Conservation (phyloP, 2,329 filamentous ascomycete species). For the Neospermospora avenae region DNA sequence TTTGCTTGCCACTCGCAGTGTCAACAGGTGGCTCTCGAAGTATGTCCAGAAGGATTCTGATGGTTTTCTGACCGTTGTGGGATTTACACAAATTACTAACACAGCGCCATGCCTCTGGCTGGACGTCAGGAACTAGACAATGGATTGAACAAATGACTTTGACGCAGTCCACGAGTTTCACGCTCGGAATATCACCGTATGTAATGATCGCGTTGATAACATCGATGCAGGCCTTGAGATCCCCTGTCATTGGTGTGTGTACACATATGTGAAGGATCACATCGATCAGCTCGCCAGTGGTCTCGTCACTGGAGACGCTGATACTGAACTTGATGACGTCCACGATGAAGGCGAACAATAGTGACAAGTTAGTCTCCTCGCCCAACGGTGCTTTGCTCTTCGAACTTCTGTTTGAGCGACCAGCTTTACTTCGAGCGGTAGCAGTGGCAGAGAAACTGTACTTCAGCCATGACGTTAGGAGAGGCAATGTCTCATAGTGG, state of each 20-base stretch:
- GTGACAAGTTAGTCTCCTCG: constrained; percentile 60
- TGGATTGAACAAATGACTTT: constrained; percentile 71
- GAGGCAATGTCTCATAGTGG: constrained; percentile 62
- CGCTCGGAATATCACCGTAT: constrained; percentile 64
- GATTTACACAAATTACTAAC: constrained; percentile 69
- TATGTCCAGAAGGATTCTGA: constrained; percentile 62
- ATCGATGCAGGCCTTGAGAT: constrained; percentile 64
- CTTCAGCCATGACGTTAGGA: constrained; percentile 59
- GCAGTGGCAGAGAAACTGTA: constrained; percentile 53
- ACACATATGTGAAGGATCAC: constrained; percentile 64
- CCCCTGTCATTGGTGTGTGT: constrained; percentile 60
- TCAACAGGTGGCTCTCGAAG: constrained; percentile 48
- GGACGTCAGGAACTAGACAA: constrained; percentile 57
- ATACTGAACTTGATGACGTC: constrained; percentile 75
- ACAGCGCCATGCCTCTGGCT: constrained; percentile 66
- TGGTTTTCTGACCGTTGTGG: constrained; percentile 67
- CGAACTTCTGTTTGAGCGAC: constrained; percentile 39
- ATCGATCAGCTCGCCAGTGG: constrained; percentile 59
- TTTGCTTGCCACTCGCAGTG: constrained; percentile 48
- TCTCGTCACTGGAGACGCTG: constrained; percentile 61
- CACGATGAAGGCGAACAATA: constrained; percentile 62
- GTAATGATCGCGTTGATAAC: constrained; percentile 70
- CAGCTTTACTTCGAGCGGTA: constrained; percentile 48
- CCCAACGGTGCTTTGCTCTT: constrained; percentile 41
- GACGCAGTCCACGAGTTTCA: constrained; percentile 62